A percentile compares a stretch with the other conserved stretches of the same genome.
phyloP scores from a whole-genome alignment of 108 stramenopile species.

The Chaetoceros muelleri region DNA sequence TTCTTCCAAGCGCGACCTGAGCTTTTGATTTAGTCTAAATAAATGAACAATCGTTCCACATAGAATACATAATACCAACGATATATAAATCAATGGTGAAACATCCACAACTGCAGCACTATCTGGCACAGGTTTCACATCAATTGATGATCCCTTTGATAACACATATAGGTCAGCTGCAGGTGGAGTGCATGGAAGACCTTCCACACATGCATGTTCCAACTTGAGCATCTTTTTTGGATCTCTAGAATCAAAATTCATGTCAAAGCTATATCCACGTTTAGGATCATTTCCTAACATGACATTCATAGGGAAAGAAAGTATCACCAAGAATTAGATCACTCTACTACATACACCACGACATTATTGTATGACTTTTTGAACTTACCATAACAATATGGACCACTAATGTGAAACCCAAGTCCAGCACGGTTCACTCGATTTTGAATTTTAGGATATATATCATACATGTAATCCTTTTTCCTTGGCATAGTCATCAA shows the following conservation, averaged over 20 bases:
- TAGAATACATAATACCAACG: too few relatives aligned
- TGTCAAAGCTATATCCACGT: conserved; percentile 1
- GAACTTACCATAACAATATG: conserved; percentile 6
- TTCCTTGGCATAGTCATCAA: conserved; percentile 1
- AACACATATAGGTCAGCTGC: background rate
- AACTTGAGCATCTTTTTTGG: background rate
- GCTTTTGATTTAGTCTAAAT: too few relatives aligned
- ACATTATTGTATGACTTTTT: too few relatives aligned
- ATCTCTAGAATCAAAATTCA: conserved; percentile 2
- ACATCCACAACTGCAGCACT: background rate
- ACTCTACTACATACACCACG: too few relatives aligned
- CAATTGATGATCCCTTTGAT: background rate
- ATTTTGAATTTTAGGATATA: conserved; percentile 2
- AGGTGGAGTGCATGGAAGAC: conserved; percentile 2
- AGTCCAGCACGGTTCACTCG: background rate
- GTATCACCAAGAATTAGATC: too few relatives aligned
- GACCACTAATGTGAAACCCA: conserved; percentile 5
- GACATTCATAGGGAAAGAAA: too few relatives aligned
- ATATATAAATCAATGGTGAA: too few relatives aligned
- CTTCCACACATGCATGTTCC: conserved; percentile 8
- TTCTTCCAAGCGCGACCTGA: too few relatives aligned
- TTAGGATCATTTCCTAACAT: conserved; percentile 7
- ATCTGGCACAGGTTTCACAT: background rate
- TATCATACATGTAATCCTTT: conserved; percentile 1
- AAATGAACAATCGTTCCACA: too few relatives aligned